These are phyloP conservation scores for Tolypocladium sp. DNA, from an alignment of 2,329 filamentous ascomycete species.

Conservation along the genomic window DNA sequence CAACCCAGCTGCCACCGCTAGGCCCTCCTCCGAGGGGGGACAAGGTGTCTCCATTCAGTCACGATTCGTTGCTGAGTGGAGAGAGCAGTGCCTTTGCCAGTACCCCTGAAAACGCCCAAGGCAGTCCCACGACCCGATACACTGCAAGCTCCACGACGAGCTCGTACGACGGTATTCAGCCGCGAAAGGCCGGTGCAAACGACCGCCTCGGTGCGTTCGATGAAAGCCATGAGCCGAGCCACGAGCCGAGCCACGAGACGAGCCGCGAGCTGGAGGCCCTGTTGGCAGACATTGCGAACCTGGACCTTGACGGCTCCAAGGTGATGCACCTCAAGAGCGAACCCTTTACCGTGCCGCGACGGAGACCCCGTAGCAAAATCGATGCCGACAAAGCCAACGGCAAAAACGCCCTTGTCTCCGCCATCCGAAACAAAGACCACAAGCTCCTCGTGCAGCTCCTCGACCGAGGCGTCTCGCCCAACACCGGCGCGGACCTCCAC, in stretches of 20 bases:
- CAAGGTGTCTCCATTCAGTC: constrained; percentile 1
- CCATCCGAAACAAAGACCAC: constrained; percentile 48
- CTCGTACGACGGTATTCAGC: constrained; percentile 17
- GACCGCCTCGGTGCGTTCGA: constrained; percentile 22
- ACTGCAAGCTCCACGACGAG: constrained; percentile 18
- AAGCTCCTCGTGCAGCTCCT: constrained; percentile 48
- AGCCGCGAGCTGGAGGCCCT: constrained; percentile 13
- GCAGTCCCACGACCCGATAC: constrained; percentile 7
- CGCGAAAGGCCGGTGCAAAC: constrained; percentile 7
- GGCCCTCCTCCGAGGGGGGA: constrained; percentile 3
- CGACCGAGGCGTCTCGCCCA: constrained; percentile 45
- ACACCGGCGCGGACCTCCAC: constrained; percentile 34
- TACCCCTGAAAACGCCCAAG: constrained; percentile 2
- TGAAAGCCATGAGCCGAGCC: constrained; percentile 6
- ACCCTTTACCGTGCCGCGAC: constrained; percentile 40
- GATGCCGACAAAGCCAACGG: constrained; percentile 34
- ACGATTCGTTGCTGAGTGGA: constrained; percentile 7
- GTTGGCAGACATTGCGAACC: constrained; percentile 22
- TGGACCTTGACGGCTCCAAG: constrained; percentile 29
- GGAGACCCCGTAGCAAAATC: constrained; percentile 35
- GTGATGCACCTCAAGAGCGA: constrained; percentile 42
- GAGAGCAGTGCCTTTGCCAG: constrained; percentile 5
- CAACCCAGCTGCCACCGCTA: background rate
- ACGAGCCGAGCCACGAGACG: background rate
- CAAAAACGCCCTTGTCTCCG: constrained; percentile 39